phyloP scores from a whole-genome alignment of 176 grass and related monocot species.

The Otatea glauca region DNA sequence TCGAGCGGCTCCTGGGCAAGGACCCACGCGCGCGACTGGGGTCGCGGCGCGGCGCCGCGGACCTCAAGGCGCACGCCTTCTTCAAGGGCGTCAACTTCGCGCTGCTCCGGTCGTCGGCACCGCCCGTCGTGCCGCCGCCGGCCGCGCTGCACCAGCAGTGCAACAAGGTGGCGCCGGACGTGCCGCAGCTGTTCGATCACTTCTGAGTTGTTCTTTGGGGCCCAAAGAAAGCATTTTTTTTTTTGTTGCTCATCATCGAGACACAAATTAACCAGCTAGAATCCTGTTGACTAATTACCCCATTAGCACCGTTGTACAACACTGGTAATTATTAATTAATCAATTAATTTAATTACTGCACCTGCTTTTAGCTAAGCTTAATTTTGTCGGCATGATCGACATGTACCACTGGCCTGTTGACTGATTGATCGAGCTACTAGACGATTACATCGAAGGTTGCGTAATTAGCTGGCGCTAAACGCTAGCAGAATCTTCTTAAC shows the following conservation, averaged over 20 bases:
- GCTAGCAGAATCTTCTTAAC: neutral
- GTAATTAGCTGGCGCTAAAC: constrained; percentile 38
- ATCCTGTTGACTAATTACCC: constrained; percentile 41
- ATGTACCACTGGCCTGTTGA: neutral
- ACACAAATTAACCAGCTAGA: constrained; percentile 38
- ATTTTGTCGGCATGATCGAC: constrained; percentile 25
- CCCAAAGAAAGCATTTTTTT: constrained; percentile 26
- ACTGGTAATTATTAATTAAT: constrained; percentile 33
- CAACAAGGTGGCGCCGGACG: constrained; percentile 46
- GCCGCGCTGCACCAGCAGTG: constrained; percentile 41
- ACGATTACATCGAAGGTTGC: neutral
- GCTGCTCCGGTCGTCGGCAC: constrained; percentile 68
- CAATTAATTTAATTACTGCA: constrained; percentile 9
- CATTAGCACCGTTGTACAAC: constrained; percentile 42
- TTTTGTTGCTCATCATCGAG: neutral
- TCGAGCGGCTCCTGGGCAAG: constrained; percentile 71
- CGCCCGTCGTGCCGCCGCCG: constrained; percentile 63
- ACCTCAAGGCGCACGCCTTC: constrained; percentile 82
- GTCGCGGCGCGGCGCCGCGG: constrained; percentile 65
- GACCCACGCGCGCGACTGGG: constrained; percentile 69
- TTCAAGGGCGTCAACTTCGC: constrained; percentile 88
- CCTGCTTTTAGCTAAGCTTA: neutral
- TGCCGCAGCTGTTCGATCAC: constrained; percentile 57
- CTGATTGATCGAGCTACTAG: neutral
- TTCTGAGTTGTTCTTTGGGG: constrained; percentile 45